A percentile compares a stretch with the other conserved stretches of the same genome.
Evolutionary conservation across 768 basidiomycete genomes (phyloP).

Genomic region (Royoungia palumana): DNA sequence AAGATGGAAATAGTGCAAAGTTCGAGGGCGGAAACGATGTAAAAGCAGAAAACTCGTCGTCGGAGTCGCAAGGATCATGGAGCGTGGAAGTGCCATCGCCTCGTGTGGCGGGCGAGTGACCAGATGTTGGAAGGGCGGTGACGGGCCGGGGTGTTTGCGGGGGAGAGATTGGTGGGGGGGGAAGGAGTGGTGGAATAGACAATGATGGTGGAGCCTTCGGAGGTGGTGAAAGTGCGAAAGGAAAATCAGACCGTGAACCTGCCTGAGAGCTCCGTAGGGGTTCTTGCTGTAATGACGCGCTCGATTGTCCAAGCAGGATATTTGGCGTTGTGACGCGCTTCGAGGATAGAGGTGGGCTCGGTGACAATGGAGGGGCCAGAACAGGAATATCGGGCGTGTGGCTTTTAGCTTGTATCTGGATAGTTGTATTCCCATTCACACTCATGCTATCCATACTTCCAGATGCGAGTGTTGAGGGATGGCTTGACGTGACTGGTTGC

Average conservation of each 20-base stretch:
- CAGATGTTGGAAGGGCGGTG: conserved; percentile 5
- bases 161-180: conserved; percentile 29
- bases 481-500: conserved; percentile 22
- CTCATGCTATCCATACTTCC: neutral
- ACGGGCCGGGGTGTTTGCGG: conserved; percentile 32
- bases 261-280: conserved; percentile 18
- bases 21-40: conserved; percentile 28
- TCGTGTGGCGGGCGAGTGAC: conserved; percentile 8
- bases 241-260: conserved; percentile 15
- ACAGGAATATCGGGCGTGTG: conserved; percentile 9
- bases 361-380: conserved; percentile 26
- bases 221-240: conserved; percentile 24
- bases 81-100: conserved; percentile 1
- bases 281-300: conserved; percentile 12
- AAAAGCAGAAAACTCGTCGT: conserved; percentile 55
- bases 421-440: neutral
- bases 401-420: conserved; percentile 1
- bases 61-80: conserved; percentile 29
- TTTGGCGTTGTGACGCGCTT: conserved; percentile 1
- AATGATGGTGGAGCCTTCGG: conserved; percentile 21
- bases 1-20: conserved; percentile 5
- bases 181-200: conserved; percentile 28
- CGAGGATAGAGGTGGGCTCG: conserved; percentile 15
- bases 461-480: conserved; percentile 5
- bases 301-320: conserved; percentile 1